Percentiles rank a stretch among this genome's conserved stretches.
These are phyloP conservation scores for Cicer bijugum DNA, from an alignment of 306 rosid genomes.

Conservation along the genomic window DNA sequence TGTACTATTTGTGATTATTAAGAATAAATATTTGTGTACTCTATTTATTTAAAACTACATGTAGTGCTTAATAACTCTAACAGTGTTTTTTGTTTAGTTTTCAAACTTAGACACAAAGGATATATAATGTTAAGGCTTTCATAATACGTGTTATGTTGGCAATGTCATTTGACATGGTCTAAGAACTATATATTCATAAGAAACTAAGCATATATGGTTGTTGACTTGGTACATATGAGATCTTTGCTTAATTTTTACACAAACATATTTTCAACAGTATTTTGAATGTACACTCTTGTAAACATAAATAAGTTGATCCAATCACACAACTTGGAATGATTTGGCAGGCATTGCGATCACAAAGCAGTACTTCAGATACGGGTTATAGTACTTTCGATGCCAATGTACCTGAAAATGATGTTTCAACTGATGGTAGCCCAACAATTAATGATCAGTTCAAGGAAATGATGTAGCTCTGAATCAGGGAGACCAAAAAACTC, in stretches of 20 bases:
- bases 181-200: constrained; percentile 3
- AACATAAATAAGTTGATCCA: constrained; percentile 25
- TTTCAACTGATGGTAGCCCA: constrained; percentile 34
- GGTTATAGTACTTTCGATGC: constrained; percentile 58
- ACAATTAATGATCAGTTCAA: constrained; percentile 14
- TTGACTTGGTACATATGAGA: constrained; percentile 33
- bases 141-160: neutral
- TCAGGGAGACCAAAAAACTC: neutral
- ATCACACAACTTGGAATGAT: constrained; percentile 41
- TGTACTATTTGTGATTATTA: neutral
- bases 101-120: neutral
- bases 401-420: constrained; percentile 68
- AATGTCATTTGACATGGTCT: constrained; percentile 7
- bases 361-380: constrained; percentile 45
- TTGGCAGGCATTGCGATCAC: constrained; percentile 62
- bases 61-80: no score
- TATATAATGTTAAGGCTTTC: neutral
- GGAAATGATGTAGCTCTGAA: constrained; percentile 14
- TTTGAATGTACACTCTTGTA: constrained; percentile 15
- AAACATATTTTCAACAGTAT: constrained; percentile 19
- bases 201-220: constrained; percentile 28
- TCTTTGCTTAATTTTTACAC: neutral
- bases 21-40: neutral
- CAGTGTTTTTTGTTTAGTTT: neutral
- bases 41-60: no score